These are phyloP conservation scores for Zygoascus hellenicus DNA, from an alignment of 1,139 yeast genomes.

Conservation along the genomic window DNA sequence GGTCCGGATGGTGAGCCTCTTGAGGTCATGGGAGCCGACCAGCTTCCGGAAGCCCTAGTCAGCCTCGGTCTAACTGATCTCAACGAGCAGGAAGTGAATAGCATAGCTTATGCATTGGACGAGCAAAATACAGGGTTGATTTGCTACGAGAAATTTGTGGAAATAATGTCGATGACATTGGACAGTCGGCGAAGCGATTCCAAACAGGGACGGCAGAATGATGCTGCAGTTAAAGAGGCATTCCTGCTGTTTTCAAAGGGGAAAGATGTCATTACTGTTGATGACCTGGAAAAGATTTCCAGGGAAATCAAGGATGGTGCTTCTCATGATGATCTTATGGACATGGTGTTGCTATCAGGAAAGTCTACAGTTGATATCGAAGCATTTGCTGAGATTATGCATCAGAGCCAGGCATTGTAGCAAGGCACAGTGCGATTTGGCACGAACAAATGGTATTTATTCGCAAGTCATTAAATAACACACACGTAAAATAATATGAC, in stretches of 20 bases:
- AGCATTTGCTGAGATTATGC: constrained; percentile 23
- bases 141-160: constrained; percentile 28
- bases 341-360: constrained; percentile 30
- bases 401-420: constrained; percentile 17
- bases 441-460: background rate
- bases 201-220: constrained; percentile 12
- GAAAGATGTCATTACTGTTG: constrained; percentile 21
- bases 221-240: constrained; percentile 19
- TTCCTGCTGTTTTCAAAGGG: constrained; percentile 26
- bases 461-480: background rate
- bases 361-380: constrained; percentile 18
- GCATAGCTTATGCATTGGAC: constrained; percentile 20
- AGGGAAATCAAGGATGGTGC: constrained; percentile 28
- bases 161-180: constrained; percentile 14
- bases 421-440: constrained; percentile 12
- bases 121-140: constrained; percentile 24
- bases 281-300: constrained; percentile 26
- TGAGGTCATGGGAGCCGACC: constrained; percentile 20
- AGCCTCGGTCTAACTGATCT: constrained; percentile 22
- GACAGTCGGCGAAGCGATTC: constrained; percentile 5
- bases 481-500: background rate
- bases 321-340: constrained; percentile 28
- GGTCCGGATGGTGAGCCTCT: constrained; percentile 22
- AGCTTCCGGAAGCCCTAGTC: constrained; percentile 23
- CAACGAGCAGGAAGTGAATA: constrained; percentile 5